Percentiles rank a stretch among this genome's conserved stretches.
phyloP scores from a whole-genome alignment of 805 yeast species.

The Schwanniomyces yamadae region DNA sequence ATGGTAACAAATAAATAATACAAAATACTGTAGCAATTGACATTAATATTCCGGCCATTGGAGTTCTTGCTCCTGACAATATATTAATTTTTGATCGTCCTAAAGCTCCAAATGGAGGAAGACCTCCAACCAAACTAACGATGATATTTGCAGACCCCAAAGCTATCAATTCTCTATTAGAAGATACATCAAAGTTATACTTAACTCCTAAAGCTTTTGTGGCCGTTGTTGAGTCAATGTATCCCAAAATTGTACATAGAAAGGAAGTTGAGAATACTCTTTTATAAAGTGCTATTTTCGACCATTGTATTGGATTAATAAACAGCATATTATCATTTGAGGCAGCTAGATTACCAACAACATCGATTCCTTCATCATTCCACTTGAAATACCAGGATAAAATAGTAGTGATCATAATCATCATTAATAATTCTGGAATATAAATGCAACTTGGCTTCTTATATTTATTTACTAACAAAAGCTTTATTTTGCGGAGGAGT shows the following conservation, averaged over 20 bases:
- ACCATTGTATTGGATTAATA: conserved; percentile 22
- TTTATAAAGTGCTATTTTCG: conserved; percentile 21
- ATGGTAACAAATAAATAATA: conserved; percentile 24
- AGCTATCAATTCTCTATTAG: conserved; percentile 35
- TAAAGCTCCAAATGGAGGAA: conserved; percentile 37
- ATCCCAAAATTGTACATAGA: conserved; percentile 32
- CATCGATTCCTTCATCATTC: conserved; percentile 25
- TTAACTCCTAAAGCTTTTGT: conserved; percentile 30
- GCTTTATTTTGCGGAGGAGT: conserved; percentile 18
- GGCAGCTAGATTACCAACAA: conserved; percentile 26
- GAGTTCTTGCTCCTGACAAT: conserved; percentile 48
- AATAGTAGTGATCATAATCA: conserved; percentile 29
- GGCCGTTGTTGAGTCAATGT: conserved; percentile 36
- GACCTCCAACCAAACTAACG: conserved; percentile 28
- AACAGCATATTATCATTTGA: conserved; percentile 2
- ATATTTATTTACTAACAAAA: conserved; percentile 14
- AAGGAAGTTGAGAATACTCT: conserved; percentile 28
- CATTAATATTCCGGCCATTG: conserved; percentile 38
- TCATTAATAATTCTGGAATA: conserved; percentile 31
- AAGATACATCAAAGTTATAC: conserved; percentile 30
- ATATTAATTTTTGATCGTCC: conserved; percentile 35
- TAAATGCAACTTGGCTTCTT: conserved; percentile 19
- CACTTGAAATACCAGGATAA: conserved; percentile 25
- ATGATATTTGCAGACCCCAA: conserved; percentile 29
- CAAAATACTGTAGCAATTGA: conserved; percentile 26